Percentiles rank a stretch among this genome's conserved stretches.
These are phyloP conservation scores for Neurospora tetraspora DNA, from an alignment of 495 filamentous ascomycete species.

Conservation along the genomic window DNA sequence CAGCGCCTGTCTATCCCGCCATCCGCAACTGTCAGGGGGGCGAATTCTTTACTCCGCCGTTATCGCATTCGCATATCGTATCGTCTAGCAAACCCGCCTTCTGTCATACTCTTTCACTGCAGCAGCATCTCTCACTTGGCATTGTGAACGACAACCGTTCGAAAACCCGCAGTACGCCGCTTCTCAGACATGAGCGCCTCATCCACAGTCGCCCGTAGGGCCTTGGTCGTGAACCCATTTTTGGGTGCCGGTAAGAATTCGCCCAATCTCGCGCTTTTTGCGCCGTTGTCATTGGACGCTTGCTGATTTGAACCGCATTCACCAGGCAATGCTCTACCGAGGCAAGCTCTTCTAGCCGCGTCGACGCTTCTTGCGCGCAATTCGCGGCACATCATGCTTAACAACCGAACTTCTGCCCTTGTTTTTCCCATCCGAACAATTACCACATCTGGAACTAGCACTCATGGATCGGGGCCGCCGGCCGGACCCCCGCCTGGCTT, in stretches of 20 bases:
- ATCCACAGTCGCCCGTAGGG: constrained; percentile 47
- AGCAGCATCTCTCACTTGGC: background rate
- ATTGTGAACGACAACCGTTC: background rate
- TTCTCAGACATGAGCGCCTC: constrained; percentile 46
- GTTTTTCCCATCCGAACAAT: constrained; percentile 54
- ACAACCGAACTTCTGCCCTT: constrained; percentile 53
- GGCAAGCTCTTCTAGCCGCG: constrained; percentile 29
- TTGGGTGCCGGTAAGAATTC: constrained; percentile 28
- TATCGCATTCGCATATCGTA: background rate
- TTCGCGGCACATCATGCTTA: constrained; percentile 46
- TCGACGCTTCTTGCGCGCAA: constrained; percentile 48
- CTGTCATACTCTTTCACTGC: background rate
- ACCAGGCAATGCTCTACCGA: constrained; percentile 28
- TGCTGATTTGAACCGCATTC: background rate
- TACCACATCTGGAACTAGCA: constrained; percentile 57
- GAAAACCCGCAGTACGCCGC: background rate
- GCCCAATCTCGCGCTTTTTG: constrained; percentile 6
- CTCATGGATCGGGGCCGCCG: constrained; percentile 35
- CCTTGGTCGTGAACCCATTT: constrained; percentile 46
- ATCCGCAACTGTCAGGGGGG: background rate
- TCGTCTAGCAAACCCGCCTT: background rate
- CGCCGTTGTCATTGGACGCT: constrained; percentile 1
- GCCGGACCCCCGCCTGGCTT: constrained; percentile 84
- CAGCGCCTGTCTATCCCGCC: background rate
- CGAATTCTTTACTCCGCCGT: background rate